phyloP scores from a whole-genome alignment of 2,329 filamentous ascomycete genomes.

The Sporothrix pallida region DNA sequence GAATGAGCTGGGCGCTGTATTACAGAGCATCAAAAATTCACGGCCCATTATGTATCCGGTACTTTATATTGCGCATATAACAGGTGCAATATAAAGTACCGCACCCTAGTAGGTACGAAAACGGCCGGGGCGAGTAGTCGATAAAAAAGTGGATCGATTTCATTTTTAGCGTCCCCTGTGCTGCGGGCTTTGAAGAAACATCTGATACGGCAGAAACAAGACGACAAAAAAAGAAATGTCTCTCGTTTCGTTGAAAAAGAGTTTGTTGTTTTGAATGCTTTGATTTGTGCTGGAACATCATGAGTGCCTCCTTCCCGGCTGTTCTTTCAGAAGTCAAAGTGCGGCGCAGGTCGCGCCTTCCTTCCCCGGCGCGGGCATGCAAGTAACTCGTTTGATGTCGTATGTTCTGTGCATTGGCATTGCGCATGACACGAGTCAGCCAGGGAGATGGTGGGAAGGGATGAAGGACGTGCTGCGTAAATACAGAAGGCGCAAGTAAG shows the following conservation, averaged over 20 bases:
- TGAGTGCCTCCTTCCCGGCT: background rate
- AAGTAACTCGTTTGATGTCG: conserved; percentile 10
- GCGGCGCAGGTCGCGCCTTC: conserved; percentile 18
- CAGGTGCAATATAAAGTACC: background rate
- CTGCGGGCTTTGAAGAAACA: background rate
- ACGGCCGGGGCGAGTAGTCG: background rate
- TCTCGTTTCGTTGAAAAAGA: background rate
- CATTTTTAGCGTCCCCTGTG: background rate
- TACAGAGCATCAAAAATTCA: background rate
- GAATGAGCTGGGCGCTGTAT: conserved; percentile 2
- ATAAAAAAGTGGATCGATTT: background rate
- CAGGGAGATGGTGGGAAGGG: background rate
- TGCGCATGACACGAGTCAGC: conserved; percentile 16
- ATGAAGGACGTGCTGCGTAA: background rate
- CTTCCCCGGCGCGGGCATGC: background rate
- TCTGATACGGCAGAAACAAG: background rate
- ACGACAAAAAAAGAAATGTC: background rate
- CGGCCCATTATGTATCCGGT: background rate
- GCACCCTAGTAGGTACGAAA: background rate
- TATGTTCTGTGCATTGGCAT: conserved; percentile 20
- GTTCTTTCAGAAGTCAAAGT: background rate
- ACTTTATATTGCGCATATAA: background rate
- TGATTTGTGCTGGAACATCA: background rate
- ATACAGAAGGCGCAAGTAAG: background rate
- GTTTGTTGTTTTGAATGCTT: background rate